phyloP scores from a whole-genome alignment of 1,284 basidiomycete genomes.

The Cryptococcus sp. region DNA sequence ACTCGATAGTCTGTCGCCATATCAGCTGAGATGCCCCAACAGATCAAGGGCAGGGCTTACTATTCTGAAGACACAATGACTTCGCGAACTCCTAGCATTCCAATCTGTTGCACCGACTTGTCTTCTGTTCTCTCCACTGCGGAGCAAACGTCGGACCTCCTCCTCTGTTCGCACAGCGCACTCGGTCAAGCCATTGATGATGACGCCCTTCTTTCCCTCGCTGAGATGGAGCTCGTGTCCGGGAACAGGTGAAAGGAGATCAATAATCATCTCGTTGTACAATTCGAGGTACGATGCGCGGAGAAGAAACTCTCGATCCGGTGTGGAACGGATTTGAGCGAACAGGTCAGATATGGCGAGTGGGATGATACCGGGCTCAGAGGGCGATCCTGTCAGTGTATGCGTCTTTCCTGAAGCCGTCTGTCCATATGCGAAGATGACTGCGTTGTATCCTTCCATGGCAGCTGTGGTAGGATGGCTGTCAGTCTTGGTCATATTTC shows the following conservation, averaged over 20 bases:
- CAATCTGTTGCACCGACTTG: conserved; percentile 94
- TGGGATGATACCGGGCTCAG: conserved; percentile 92
- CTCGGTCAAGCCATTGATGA: conserved; percentile 53
- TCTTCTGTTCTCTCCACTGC: conserved; percentile 81
- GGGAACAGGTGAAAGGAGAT: conserved; percentile 45
- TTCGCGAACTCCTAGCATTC: conserved; percentile 91
- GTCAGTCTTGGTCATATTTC: not conserved
- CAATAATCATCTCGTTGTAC: conserved; percentile 92
- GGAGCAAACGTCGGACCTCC: conserved; percentile 79
- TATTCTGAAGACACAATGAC: conserved; percentile 88
- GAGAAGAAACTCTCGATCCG: conserved; percentile 79
- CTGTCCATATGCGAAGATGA: conserved; percentile 86
- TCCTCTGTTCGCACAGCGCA: conserved; percentile 83
- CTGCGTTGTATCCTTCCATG: conserved; percentile 95
- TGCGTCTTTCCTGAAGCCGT: conserved; percentile 81
- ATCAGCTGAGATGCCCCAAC: conserved; percentile 1
- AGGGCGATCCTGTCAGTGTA: conserved; percentile 77
- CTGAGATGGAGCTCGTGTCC: conserved; percentile 46
- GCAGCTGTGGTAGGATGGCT: conserved; percentile 59
- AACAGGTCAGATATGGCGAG: conserved; percentile 70
- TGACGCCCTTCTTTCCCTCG: conserved; percentile 53
- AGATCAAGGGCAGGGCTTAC: conserved; percentile 54
- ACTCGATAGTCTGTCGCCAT: conserved; percentile 50
- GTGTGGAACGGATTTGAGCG: conserved; percentile 53
- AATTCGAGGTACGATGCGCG: conserved; percentile 95